phyloP scores from a whole-genome alignment of 208 protist species.

The Trypanosoma platydactyli region DNA sequence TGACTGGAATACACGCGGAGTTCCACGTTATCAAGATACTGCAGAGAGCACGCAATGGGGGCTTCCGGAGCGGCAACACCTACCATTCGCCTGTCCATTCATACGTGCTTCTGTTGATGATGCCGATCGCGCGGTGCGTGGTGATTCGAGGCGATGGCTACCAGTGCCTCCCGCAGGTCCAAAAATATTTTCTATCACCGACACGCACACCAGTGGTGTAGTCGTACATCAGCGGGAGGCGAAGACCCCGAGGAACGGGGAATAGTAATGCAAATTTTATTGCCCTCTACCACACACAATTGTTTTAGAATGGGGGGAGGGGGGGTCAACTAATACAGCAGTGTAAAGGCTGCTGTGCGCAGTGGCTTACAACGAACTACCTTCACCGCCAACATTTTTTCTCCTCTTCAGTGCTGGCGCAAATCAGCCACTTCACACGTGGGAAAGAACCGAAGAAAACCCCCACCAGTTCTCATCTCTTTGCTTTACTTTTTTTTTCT shows the following conservation, averaged over 20 bases:
- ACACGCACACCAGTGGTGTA: conserved; percentile 1
- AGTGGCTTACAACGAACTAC: no score
- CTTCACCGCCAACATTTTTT: no score
- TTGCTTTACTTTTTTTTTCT: conserved; percentile 29
- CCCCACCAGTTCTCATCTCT: conserved; percentile 5
- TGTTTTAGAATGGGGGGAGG: no score
- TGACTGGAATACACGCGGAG: conserved; percentile 36
- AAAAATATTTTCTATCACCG: conserved; percentile 18
- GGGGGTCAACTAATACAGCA: no score
- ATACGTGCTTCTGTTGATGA: conserved; percentile 13
- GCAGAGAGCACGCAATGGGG: background rate
- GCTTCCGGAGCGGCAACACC: conserved; percentile 14
- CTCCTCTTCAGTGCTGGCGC: no score
- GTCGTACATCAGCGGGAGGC: conserved; percentile 8
- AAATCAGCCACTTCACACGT: no score
- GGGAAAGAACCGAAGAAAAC: no score
- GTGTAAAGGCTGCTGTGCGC: no score
- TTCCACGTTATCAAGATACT: conserved; percentile 25
- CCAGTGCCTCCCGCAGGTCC: conserved; percentile 18
- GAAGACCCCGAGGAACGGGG: no score
- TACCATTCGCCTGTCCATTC: conserved; percentile 30
- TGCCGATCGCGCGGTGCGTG: conserved; percentile 15
- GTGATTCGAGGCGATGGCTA: conserved; percentile 8
- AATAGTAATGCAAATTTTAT: no score
- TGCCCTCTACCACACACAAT: no score